Evolutionary conservation across 371 early-diverging fungal species (phyloP), one percentile per base, ranked within the genome.

Genomic region (Mortierella sp.): DNA sequence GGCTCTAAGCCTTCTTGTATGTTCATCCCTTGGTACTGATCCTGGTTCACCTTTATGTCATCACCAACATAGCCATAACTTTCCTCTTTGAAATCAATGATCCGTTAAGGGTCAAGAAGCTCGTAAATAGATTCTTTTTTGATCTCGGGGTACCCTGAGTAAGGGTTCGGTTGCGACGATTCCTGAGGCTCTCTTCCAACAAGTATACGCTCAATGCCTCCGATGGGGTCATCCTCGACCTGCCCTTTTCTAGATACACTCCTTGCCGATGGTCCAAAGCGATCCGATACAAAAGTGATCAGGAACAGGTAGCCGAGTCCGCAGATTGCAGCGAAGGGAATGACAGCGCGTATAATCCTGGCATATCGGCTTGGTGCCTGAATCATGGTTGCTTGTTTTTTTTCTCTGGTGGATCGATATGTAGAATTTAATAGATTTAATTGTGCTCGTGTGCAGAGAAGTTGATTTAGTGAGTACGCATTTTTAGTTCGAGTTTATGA

Each of bases 361-460:
- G 68, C 72, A 39, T 77, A 72, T 52, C 72, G 72, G 43, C 68
- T 77, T 4, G 77, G 77, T 43, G 72, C 68, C 10, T 68, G 60
- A 35, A 68, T 68, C 72, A 77, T 77, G 47, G 40, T 9, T 40
- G 40, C 12, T 40, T n/a, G n/a, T n/a, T n/a, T n/a, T n/a, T n/a
- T n/a, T n/a, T n/a, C n/a, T n/a, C n/a, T n/a, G n/a, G n/a, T n/a
- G n/a, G n/a, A n/a, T n/a, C n/a, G n/a, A n/a, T n/a, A n/a, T n/a
- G n/a, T n/a, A n/a, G n/a, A n/a, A n/a, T n/a, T n/a, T n/a, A n/a
- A n/a, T n/a, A n/a, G n/a, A n/a, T n/a, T n/a, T n/a, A n/a, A n/a
- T n/a, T n/a, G n/a, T n/a, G n/a, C n/a, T n/a, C n/a, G n/a, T n/a
- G n/a, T n/a, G n/a, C n/a, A n/a, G n/a, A n/a, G n/a, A n/a, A n/a